These are phyloP conservation scores for Rhodotorula sphaerocarpa DNA, from an alignment of 768 basidiomycete genomes.

Conservation along the genomic window DNA sequence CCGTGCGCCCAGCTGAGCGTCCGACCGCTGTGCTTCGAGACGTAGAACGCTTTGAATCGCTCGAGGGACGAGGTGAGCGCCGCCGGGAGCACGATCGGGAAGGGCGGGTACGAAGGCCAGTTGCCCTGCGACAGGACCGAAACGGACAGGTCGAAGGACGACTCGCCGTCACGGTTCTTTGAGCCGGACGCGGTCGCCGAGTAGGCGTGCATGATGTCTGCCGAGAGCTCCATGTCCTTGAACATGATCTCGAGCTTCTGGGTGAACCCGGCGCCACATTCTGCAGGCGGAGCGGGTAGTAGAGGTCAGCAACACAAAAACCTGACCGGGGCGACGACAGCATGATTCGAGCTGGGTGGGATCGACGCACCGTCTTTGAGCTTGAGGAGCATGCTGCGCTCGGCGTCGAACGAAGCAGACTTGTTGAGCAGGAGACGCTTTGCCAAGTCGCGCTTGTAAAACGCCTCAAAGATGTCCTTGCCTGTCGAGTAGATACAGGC, in stretches of 20 bases:
- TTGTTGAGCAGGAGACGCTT: constrained; percentile 74
- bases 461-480: constrained; percentile 87
- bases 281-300: no score
- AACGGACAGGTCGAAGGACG: constrained; percentile 53
- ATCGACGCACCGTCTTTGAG: constrained; percentile 63
- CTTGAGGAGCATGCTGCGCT: constrained; percentile 72
- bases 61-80: constrained; percentile 65
- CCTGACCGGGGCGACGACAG: rapidly evolving
- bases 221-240: constrained; percentile 49
- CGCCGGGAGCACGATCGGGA: constrained; percentile 51
- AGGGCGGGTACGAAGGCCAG: constrained; percentile 55
- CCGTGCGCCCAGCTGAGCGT: constrained; percentile 78
- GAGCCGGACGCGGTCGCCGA: constrained; percentile 40
- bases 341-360: not conserved
- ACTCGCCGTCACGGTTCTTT: constrained; percentile 42
- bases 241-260: constrained; percentile 93
- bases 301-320: no score
- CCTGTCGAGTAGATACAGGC: no score
- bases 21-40: constrained; percentile 63
- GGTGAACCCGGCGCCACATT: constrained; percentile 83
- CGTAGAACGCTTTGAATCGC: constrained; percentile 64
- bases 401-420: constrained; percentile 79
- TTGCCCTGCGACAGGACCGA: constrained; percentile 80
- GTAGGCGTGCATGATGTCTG: constrained; percentile 64
- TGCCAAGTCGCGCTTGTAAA: constrained; percentile 80